These are phyloP conservation scores for Boletus mariae DNA, from an alignment of 1,284 basidiomycete genomes.

Conservation along the genomic window DNA sequence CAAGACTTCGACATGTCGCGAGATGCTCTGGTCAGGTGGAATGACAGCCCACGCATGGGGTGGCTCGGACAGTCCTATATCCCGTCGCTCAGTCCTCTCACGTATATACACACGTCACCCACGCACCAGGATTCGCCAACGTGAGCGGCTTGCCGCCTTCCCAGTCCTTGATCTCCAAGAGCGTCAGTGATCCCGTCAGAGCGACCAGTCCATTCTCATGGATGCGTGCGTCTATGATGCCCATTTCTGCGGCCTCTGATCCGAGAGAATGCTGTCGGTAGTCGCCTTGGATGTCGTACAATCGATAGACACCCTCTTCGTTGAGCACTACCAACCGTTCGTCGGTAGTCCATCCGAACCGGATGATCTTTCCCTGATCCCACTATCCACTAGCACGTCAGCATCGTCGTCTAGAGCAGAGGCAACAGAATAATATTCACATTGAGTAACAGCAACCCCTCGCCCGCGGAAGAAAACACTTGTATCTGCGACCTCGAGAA, in stretches of 20 bases:
- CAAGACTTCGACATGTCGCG: slow-evolving; percentile 83
- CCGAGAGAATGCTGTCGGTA: slow-evolving; percentile 87
- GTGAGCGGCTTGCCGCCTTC: slow-evolving; percentile 66
- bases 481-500: slow-evolving; percentile 76
- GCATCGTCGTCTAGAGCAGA: neutral
- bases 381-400: slow-evolving; percentile 50
- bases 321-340: slow-evolving; percentile 84
- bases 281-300: slow-evolving; percentile 85
- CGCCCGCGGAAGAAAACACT: slow-evolving; percentile 71
- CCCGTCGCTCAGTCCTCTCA: slow-evolving; percentile 12
- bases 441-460: slow-evolving; percentile 61
- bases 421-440: slow-evolving; percentile 51
- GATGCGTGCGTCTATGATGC: slow-evolving; percentile 81
- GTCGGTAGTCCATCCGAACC: slow-evolving; percentile 79
- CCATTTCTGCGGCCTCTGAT: slow-evolving; percentile 79
- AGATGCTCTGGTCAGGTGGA: slow-evolving; percentile 81
- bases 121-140: slow-evolving; percentile 68
- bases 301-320: slow-evolving; percentile 87
- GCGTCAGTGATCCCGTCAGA: slow-evolving; percentile 69
- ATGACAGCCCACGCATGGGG: slow-evolving; percentile 84
- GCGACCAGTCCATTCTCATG: slow-evolving; percentile 87
- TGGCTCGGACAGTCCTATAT: slow-evolving; percentile 65
- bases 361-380: slow-evolving; percentile 78
- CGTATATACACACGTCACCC: slow-evolving; percentile 1
- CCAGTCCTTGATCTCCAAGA: slow-evolving; percentile 87